phyloP scores from a whole-genome alignment of 1,284 basidiomycete genomes.

The Pyrrhoderma noxium region DNA sequence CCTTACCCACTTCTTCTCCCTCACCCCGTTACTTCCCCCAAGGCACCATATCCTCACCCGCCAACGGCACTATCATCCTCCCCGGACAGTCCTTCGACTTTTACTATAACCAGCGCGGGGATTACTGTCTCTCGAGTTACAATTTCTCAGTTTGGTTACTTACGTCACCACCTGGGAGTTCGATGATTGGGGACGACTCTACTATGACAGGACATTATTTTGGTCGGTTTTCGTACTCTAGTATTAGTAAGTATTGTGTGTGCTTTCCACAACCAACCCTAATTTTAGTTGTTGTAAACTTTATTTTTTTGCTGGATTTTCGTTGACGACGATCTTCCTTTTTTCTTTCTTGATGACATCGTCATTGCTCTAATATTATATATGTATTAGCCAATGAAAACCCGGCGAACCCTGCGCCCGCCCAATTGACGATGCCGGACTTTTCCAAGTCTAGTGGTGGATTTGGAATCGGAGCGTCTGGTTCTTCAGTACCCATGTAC shows the following conservation, averaged over 20 bases:
- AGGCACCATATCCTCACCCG: conserved; percentile 26
- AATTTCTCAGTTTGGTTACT: conserved; percentile 39
- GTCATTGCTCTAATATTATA: neutral
- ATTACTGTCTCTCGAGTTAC: conserved; percentile 38
- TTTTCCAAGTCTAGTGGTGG: conserved; percentile 37
- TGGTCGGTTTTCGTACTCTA: conserved; percentile 7
- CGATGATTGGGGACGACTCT: conserved; percentile 25
- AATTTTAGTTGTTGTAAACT: too few species aligned
- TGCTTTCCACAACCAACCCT: neutral
- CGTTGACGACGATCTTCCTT: neutral
- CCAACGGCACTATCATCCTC: conserved; percentile 21
- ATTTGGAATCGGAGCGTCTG: conserved; percentile 31
- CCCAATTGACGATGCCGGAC: conserved; percentile 41
- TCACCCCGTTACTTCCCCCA: conserved; percentile 12
- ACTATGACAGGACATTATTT: conserved; percentile 30
- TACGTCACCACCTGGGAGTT: conserved; percentile 23
- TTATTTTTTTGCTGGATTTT: too few species aligned
- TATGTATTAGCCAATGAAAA: conserved; percentile 32
- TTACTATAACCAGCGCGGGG: conserved; percentile 33
- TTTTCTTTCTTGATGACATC: neutral
- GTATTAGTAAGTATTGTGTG: neutral
- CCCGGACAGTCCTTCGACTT: conserved; percentile 31
- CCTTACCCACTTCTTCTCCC: neutral
- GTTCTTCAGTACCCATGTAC: conserved; percentile 31
- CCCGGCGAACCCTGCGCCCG: conserved; percentile 35